Evolutionary conservation across 2,329 filamentous ascomycete species (phyloP), one percentile per base, ranked within the genome.

Genomic region (Ceratocystis variospora): DNA sequence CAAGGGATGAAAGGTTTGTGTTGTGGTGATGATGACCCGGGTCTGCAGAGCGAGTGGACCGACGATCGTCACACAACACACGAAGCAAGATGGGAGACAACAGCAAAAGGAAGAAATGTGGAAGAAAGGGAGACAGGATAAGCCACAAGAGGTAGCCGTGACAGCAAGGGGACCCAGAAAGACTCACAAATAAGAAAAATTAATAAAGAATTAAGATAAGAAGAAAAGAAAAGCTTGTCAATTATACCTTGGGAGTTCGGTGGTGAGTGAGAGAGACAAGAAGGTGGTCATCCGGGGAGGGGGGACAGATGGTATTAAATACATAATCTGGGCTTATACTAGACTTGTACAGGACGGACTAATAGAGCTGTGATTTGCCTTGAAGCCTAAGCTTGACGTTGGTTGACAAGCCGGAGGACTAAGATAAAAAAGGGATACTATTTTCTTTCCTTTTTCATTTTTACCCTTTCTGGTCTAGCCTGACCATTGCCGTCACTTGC

Each of bases 161-260:
- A 53, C 19, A 15, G 48, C 48, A 53, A 53, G 48, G 48, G 48
- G 15, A 5, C 10, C 19, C 8, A 15, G 8, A 53, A 50, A 19
- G 48, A 53, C 48, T 53, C 48, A 53, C 48, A 53, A 53, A 53
- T 53, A 53, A 62, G 61, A 28, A 15, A 6, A 33, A 59, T 59
- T 63, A 63, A 63, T 63, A 63, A 37, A 59, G 44, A 46, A 65
- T 44, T 65, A 65, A 48, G 22, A n/a, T 57, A 59, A 41, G 25
- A 65, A 59, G 50, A 65, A 65, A 25, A 61, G 46, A 25, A 45
- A 41, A 48, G 53, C 37, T 45, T 59, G 63, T 65, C 63, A 59
- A 65, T 46, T 57, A 61, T 33, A 65, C 44, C 37, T 31, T 5
- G 19, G 25, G 15, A 65, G 31, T 46, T 45, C 28, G 37, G 41